Percentiles rank a stretch among this genome's conserved stretches.
Evolutionary conservation across 164 flowering plant genomes (phyloP).

Genomic region (Nelumbo lutea): DNA sequence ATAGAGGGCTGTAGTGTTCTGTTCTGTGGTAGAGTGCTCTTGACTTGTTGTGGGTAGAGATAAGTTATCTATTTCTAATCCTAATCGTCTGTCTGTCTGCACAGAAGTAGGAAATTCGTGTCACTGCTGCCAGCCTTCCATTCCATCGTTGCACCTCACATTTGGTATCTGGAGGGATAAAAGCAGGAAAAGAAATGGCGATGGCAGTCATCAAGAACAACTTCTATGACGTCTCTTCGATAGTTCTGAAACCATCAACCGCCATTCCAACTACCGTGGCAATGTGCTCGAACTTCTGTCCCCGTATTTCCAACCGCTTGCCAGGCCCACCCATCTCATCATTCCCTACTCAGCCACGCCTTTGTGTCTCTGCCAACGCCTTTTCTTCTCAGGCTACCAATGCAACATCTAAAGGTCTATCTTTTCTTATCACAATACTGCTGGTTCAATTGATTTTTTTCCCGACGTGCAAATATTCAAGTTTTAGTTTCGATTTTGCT

Average conservation of each 20-base stretch:
- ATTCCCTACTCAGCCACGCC: constrained; percentile 20
- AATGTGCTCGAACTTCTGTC: constrained; percentile 35
- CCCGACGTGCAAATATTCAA: neutral
- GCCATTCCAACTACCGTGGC: constrained; percentile 32
- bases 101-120: too few relatives aligned
- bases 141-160: too few relatives aligned
- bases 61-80: too few relatives aligned
- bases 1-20: too few relatives aligned
- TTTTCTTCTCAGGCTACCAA: constrained; percentile 36
- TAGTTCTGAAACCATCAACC: constrained; percentile 15
- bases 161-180: neutral
- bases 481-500: neutral
- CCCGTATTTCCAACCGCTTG: constrained; percentile 26
- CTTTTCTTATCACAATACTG: neutral
- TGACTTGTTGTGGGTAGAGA: too few relatives aligned
- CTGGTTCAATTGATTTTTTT: neutral
- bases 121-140: too few relatives aligned
- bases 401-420: constrained; percentile 35
- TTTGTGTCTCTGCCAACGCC: constrained; percentile 24
- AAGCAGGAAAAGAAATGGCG: neutral
- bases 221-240: constrained; percentile 6
- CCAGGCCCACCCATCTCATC: constrained; percentile 28
- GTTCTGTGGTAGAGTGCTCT: too few relatives aligned
- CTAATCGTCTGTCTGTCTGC: too few relatives aligned
- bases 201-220: constrained; percentile 2